Conservation (phyloP, 1,284 basidiomycete genomes). For the Malassezia obtusa region DNA sequence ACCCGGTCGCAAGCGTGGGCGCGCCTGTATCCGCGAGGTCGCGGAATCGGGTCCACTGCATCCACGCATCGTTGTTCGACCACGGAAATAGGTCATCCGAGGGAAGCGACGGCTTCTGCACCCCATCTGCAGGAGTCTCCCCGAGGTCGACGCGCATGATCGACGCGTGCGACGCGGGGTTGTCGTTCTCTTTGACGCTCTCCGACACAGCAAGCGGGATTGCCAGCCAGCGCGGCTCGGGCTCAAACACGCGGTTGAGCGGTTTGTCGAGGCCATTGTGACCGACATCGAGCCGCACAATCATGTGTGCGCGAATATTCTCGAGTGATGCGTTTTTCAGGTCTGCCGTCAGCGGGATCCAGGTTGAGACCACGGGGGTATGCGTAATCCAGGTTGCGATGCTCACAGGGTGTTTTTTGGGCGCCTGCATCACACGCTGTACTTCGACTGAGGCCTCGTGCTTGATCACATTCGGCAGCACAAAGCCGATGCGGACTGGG, state of each 20-base stretch:
- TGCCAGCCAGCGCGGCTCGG: neutral
- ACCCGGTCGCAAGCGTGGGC: no score
- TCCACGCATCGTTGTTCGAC: no score
- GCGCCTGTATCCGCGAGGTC: no score
- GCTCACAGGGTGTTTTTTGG: neutral
- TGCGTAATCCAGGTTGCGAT: neutral
- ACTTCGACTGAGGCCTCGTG: neutral
- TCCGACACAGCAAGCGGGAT: neutral
- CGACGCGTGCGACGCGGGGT: no score
- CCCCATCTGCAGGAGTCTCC: no score
- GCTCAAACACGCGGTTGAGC: neutral
- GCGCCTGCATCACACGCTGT: neutral
- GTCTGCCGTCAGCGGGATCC: neutral
- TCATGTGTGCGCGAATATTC: neutral
- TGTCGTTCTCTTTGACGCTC: neutral
- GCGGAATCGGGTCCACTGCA: no score
- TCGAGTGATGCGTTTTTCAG: neutral
- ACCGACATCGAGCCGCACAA: neutral
- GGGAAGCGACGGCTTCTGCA: no score
- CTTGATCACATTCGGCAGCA: neutral
- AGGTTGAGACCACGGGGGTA: slow-evolving; percentile 1
- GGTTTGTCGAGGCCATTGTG: neutral
- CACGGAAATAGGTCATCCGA: no score
- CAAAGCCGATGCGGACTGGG: neutral
- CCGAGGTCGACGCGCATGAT: no score